Percentiles rank a stretch among this genome's conserved stretches.
Evolutionary conservation across 352 stramenopile genomes (phyloP).

Genomic region (Globisporangium iwayamae): DNA sequence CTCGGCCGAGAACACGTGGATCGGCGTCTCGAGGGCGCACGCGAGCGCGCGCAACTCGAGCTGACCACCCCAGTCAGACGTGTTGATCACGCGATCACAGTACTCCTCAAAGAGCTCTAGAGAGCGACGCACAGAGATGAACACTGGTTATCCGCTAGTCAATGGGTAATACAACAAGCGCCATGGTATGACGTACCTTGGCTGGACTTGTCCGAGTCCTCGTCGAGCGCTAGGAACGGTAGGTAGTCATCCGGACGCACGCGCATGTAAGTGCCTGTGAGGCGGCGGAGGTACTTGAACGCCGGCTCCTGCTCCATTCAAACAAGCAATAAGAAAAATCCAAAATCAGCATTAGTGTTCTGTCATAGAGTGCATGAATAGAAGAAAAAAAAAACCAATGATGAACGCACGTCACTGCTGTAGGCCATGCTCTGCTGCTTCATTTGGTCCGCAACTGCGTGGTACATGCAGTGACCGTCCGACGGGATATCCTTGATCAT

Average conservation of each 20-base stretch:
- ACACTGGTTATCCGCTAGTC: neutral
- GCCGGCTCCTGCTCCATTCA: constrained; percentile 24
- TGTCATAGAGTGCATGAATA: neutral
- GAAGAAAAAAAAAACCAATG: no score
- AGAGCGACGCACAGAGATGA: neutral
- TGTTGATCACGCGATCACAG: constrained; percentile 87
- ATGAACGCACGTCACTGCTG: constrained; percentile 11
- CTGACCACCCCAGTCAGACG: constrained; percentile 96
- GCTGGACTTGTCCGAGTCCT: constrained; percentile 33
- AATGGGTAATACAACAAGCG: neutral
- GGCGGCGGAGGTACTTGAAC: constrained; percentile 65
- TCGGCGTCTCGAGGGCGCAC: constrained; percentile 80
- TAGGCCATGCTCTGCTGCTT: constrained; percentile 41
- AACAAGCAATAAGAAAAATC: neutral
- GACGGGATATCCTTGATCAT: constrained; percentile 92
- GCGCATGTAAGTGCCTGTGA: constrained; percentile 80
- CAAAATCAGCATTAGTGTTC: no score
- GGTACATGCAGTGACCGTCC: constrained; percentile 98
- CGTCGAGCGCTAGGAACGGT: constrained; percentile 85
- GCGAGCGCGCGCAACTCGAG: constrained; percentile 93
- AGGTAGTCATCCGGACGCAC: constrained; percentile 89
- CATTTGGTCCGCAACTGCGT: constrained; percentile 92
- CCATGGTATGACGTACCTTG: constrained; percentile 19
- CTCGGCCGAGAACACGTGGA: constrained; percentile 92
- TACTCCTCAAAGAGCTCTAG: constrained; percentile 88